Evolutionary conservation across 495 filamentous ascomycete genomes (phyloP), one percentile per base, ranked within the genome.

Genomic region (Aspergillus conjunctus): DNA sequence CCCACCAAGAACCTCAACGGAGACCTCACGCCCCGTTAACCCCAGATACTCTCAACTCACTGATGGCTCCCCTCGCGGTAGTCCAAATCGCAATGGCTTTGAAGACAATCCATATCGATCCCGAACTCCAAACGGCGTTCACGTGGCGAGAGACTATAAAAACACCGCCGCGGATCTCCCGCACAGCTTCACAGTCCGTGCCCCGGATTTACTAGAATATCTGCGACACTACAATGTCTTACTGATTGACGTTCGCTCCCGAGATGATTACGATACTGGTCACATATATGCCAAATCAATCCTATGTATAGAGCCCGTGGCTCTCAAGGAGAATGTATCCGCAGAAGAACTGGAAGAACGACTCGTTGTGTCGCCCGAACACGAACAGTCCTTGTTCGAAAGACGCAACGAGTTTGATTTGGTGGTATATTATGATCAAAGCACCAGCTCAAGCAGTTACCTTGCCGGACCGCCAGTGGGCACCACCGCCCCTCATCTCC

Each of bases 281-380:
- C 95, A 99, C 66, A 91, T 99, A 44, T 87, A 85, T 76, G 85
- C 87, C 9, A 83, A 85, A 53, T 88, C 83, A 9, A 88, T 93
- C 33, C 89, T 98, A 45, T 98, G 93, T 73, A 81, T 98, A 52
- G 94, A 99, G 66, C 91, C 93, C n/a, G 84, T 92, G 41, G 83
- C 83, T 14, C 70, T 91, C 58, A 83, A 88, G 53, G 79, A 84
- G 41, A 88, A 91, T 46, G 88, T 96, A 45, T 96, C 93, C 0
- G 93, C 91, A 10, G 88, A 92, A 51, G 84, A 97, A 54, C 82
- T 99, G 15, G 85, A 85, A 56, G 90, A 97, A 54, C 87, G 88
- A 31, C 82, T 97, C 59, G 83, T 96, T 11, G 76, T 97, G 9
- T 89, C 88, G 2, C 91, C 94, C 7, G 78, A 89, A 20, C 67